Evolutionary conservation across 192 early-diverging fungal genomes (phyloP).

Genomic region (Coemansia brasiliensis): DNA sequence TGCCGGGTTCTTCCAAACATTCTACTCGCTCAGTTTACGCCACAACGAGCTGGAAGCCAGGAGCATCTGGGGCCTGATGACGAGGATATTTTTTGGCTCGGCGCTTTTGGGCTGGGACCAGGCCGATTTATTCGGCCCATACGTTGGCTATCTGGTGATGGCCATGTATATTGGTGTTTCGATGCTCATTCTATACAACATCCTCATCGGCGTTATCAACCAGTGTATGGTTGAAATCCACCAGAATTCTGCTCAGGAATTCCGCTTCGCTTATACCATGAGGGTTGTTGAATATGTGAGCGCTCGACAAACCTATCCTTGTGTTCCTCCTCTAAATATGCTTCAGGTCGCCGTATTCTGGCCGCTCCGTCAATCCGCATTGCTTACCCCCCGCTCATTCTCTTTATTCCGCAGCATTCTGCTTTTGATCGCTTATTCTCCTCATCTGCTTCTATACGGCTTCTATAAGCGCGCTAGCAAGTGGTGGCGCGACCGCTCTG

Average conservation of each 20-base stretch:
- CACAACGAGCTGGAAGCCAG: constrained; percentile 29
- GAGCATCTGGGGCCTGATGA: constrained; percentile 38
- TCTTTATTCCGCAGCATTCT: constrained; percentile 22
- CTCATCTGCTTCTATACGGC: constrained; percentile 24
- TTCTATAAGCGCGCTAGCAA: constrained; percentile 11
- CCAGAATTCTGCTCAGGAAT: constrained; percentile 37
- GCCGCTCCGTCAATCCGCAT: constrained; percentile 29
- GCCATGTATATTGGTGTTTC: constrained; percentile 47
- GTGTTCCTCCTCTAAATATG: constrained; percentile 39
- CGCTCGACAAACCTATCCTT: constrained; percentile 39
- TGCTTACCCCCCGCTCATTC: constrained; percentile 23
- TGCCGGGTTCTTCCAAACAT: constrained; percentile 43
- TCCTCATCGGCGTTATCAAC: constrained; percentile 47
- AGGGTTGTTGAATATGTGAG: constrained; percentile 39
- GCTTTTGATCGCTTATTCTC: constrained; percentile 26
- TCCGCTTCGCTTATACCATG: constrained; percentile 41
- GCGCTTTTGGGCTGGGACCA: constrained; percentile 40
- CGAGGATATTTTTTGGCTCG: constrained; percentile 43
- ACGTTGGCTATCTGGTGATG: constrained; percentile 35
- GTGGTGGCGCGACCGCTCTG: constrained; percentile 35
- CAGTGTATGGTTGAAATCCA: constrained; percentile 42
- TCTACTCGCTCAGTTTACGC: constrained; percentile 33
- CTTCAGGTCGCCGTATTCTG: constrained; percentile 33
- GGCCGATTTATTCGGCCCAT: constrained; percentile 31
- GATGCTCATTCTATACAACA: constrained; percentile 46